A percentile compares a stretch with the other conserved stretches of the same genome.
phyloP scores from a whole-genome alignment of 2,329 filamentous ascomycete genomes.

The Byssochlamys sp. region DNA sequence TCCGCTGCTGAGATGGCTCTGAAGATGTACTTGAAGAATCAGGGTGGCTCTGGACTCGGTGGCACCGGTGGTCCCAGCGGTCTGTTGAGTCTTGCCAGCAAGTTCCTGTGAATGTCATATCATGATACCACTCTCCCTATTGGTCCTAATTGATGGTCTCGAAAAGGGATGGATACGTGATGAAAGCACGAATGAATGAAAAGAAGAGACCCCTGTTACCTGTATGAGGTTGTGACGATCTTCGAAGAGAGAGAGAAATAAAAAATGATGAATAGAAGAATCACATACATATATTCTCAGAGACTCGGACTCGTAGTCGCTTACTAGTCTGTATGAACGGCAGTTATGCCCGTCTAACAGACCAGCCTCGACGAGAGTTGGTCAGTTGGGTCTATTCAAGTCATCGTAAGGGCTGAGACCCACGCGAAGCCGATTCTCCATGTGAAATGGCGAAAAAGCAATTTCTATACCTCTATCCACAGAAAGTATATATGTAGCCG shows the following conservation, averaged over 20 bases:
- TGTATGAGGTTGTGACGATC: not conserved
- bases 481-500: too few relatives aligned
- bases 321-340: too few relatives aligned
- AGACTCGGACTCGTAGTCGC: too few relatives aligned
- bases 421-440: too few relatives aligned
- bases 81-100: constrained; percentile 50
- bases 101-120: constrained; percentile 41
- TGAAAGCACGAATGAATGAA: not conserved
- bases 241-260: not conserved
- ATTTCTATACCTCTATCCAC: too few relatives aligned
- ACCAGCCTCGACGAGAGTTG: too few relatives aligned
- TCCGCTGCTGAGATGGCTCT: constrained; percentile 76
- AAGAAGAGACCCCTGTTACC: not conserved
- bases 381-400: too few relatives aligned
- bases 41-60: constrained; percentile 43
- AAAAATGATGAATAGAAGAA: not conserved
- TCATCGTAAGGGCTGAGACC: too few relatives aligned
- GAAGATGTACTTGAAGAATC: constrained; percentile 81
- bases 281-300: too few relatives aligned
- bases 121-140: not conserved
- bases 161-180: not conserved
- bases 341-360: too few relatives aligned
- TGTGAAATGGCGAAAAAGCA: too few relatives aligned
- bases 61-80: constrained; percentile 41
- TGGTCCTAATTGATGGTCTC: not conserved